These are phyloP conservation scores for Thelonectria blattea DNA, from an alignment of 2,329 filamentous ascomycete genomes.

Conservation along the genomic window DNA sequence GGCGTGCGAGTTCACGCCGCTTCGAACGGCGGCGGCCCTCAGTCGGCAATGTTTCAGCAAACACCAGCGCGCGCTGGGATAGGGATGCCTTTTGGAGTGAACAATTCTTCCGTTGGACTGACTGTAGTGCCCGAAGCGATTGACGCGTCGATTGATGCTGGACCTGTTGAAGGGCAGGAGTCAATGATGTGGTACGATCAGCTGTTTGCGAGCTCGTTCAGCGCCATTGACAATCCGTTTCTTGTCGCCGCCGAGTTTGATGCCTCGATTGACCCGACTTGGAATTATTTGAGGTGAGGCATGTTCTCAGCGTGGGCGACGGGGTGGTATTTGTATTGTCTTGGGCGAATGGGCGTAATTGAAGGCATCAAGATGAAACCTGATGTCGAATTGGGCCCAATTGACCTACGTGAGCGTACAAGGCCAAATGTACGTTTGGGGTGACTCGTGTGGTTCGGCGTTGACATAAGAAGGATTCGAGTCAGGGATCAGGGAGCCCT, in stretches of 20 bases:
- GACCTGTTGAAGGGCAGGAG: conserved; percentile 40
- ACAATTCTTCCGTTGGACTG: neutral
- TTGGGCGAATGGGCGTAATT: neutral
- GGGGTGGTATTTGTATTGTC: neutral
- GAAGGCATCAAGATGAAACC: neutral
- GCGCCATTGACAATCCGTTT: conserved; percentile 43
- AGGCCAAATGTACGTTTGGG: too few species aligned
- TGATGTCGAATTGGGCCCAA: neutral
- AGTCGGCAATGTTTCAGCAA: neutral
- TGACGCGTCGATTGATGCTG: conserved; percentile 12
- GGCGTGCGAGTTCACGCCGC: neutral
- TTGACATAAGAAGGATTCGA: too few species aligned
- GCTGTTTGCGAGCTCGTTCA: conserved; percentile 43
- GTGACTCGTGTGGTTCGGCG: too few species aligned
- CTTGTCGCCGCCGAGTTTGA: conserved; percentile 43
- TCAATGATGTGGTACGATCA: conserved; percentile 46
- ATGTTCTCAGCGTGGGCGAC: neutral
- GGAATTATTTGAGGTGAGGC: conserved; percentile 37
- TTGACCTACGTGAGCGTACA: too few species aligned
- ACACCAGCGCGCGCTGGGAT: neutral
- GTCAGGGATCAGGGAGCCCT: too few species aligned
- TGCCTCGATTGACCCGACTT: conserved; percentile 41
- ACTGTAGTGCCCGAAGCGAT: neutral
- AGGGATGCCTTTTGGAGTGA: neutral
- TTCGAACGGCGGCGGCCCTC: neutral